Evolutionary conservation across 2,329 filamentous ascomycete species (phyloP), one percentile per base, ranked within the genome.

Genomic region (Drechslera avenae): DNA sequence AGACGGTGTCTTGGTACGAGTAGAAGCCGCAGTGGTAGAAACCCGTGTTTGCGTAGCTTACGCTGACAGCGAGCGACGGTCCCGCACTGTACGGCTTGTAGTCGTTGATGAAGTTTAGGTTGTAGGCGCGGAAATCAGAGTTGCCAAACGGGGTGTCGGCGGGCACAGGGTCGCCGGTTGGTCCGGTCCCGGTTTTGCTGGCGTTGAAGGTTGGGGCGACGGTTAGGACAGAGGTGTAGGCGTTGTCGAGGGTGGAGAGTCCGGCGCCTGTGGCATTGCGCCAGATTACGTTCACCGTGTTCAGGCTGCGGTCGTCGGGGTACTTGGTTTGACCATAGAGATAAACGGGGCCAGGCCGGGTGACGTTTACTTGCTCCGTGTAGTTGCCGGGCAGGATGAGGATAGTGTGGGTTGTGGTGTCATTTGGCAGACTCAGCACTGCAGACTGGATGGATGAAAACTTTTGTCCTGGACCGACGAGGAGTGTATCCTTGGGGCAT

Each of bases 1-100:
- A 88, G 3, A 88, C 83, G 6, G 86, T 89, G 55, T 89, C 86
- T 70, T 88, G 86, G 62, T 85, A 88, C 50, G 81, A 85, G 63
- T 86, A 85, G 60, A 88, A 83, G 0, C 85, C 83, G 39, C 82
- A 85, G 39, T 81, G 82, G 65, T 88, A 89, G 64, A 89, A 88
- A 0, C 84, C 84, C 0, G 83, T 80, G 63, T 88, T 88, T 0
- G 86, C 84, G 36, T 83, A 81, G 54, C 81, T 83, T 4, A 87
- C 76, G 14, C 81, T 83, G 5, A 88, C 63, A 0, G 86, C 85
- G 33, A 87, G 78, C 3, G 81, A 77, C 0, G 85, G 86, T 0
- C 84, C 84, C 30, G 77, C 77, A 1, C 80, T 71, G 49, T 75
- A 76, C 21, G 81, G 80, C 0, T 76, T 73, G 59, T 78, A 86